phyloP scores from a whole-genome alignment of 1,139 yeast species.

The Schizosaccharomyces versatilis region DNA sequence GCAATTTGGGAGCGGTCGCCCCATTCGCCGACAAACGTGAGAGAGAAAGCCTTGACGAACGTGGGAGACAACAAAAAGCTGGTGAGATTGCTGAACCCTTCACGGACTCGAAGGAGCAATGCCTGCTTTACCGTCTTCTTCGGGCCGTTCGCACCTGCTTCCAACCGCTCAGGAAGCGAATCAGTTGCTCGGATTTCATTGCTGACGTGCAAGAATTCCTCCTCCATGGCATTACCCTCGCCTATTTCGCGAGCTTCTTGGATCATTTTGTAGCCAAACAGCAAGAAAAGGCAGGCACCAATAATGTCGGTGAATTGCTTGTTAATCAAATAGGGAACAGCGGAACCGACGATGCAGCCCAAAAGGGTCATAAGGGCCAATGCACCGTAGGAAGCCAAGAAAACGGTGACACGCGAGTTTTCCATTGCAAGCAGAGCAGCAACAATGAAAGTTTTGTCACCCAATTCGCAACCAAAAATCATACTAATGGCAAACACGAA shows the following conservation, averaged over 20 bases:
- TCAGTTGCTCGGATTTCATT: constrained; percentile 61
- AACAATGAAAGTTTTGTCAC: constrained; percentile 87
- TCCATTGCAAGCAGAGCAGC: constrained; percentile 98
- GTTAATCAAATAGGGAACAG: constrained; percentile 66
- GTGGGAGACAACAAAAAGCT: constrained; percentile 56
- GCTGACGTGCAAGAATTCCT: constrained; percentile 85
- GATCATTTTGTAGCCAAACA: constrained; percentile 59
- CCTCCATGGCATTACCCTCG: constrained; percentile 67
- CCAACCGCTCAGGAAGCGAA: constrained; percentile 15
- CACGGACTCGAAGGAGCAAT: constrained; percentile 5
- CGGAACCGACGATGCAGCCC: constrained; percentile 79
- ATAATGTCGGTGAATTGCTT: constrained; percentile 56
- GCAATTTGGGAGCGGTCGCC: constrained; percentile 97
- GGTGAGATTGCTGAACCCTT: constrained; percentile 31
- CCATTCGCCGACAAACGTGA: constrained; percentile 97
- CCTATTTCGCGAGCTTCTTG: constrained; percentile 71
- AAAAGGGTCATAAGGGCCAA: constrained; percentile 74
- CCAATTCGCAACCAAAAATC: constrained; percentile 85
- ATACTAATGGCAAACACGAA: constrained; percentile 26
- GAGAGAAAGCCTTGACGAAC: constrained; percentile 83
- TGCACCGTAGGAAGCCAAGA: constrained; percentile 71
- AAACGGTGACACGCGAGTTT: constrained; percentile 59
- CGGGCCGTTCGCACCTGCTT: constrained; percentile 13
- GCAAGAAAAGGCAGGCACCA: constrained; percentile 59
- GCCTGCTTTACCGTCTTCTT: background rate